phyloP scores from a whole-genome alignment of 2,329 filamentous ascomycete genomes.

The Diaporthe vexans region DNA sequence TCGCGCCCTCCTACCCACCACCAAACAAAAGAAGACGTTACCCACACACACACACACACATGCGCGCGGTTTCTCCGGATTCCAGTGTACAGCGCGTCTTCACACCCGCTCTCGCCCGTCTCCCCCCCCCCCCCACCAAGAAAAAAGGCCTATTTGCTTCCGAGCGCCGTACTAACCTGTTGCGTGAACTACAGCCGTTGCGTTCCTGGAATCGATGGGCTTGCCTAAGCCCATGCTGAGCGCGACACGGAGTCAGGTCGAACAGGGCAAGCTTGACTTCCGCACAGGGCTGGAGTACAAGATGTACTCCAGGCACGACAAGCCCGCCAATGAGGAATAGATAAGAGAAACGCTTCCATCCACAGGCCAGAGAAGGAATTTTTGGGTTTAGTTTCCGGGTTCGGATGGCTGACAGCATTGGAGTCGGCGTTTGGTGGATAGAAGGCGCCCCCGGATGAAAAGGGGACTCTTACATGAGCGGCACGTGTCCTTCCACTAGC shows the following conservation, averaged over 20 bases:
- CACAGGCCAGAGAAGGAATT: neutral
- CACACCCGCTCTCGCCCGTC: too few relatives aligned
- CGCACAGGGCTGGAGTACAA: constrained; percentile 70
- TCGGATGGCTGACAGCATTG: constrained; percentile 41
- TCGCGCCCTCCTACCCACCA: constrained; percentile 15
- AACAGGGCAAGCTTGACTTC: constrained; percentile 71
- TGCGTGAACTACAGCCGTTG: constrained; percentile 60
- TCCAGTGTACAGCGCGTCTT: too few relatives aligned
- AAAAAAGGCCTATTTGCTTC: neutral
- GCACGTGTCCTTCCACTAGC: neutral
- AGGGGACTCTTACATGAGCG: neutral
- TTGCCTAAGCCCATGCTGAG: constrained; percentile 72
- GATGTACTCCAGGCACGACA: constrained; percentile 73
- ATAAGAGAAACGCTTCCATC: neutral
- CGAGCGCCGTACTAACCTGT: constrained; percentile 23
- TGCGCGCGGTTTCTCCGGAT: too few relatives aligned
- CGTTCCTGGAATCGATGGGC: constrained; percentile 75
- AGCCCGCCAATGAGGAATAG: constrained; percentile 57
- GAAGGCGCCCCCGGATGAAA: constrained; percentile 23
- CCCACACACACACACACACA: too few relatives aligned
- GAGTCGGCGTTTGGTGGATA: constrained; percentile 40
- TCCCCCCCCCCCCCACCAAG: too few relatives aligned
- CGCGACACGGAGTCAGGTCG: constrained; percentile 71
- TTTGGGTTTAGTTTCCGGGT: constrained; percentile 1
- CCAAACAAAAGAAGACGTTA: too few relatives aligned